Base-by-base conservation (phyloP, 176 grass and related monocot genomes). In the Typha latifolia region DNA sequence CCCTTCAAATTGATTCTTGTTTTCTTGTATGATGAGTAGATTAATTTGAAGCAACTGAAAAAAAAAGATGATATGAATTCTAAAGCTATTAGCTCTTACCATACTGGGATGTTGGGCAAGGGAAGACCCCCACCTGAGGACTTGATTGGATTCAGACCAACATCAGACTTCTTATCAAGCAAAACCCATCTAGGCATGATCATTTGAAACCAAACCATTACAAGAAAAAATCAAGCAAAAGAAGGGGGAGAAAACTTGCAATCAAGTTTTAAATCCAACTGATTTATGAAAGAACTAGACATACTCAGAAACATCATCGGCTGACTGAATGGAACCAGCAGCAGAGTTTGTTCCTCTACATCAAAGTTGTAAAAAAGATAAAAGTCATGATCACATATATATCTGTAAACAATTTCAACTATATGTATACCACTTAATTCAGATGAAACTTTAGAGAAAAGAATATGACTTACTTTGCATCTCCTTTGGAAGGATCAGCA, bases 111-210 rank as follows among this genome's bases (percentile, higher is more conserved):
- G 16, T 11, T 59, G 20, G 53, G 20, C 20, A 21, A 59, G 20
- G 53, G 16, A 10, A 59, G 10, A 59, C 20, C 20, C 14, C 53
- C 7, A 59, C 5, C 11, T 43, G 37, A 43, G 37, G 37, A 43
- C 18, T 22, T 59, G 8, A 21, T 19, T 21, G 20, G 20, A 59
- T 19, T 11, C 53, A 11, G n/a, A 59, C n/a, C 18, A 21, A 59
- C 16, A 59, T 59, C 53, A 21, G 53, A 59, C 18, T 59, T 59
- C 53, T 59, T 55, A n/a, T 55, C 53, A 10, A 59, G 53, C 22
- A 59, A 19, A 59, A 59, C 53, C 53, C 53, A 59, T 59, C 53
- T 59, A 59, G 53, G 6, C 53, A 59, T 59, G 53, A 9, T n/a
- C 16, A 59, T 59, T 59, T 19, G 12, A 8, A 10, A 59, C 12